Evolutionary conservation across 2,329 filamentous ascomycete species (phyloP).

Genomic region (Drechslera avenae): DNA sequence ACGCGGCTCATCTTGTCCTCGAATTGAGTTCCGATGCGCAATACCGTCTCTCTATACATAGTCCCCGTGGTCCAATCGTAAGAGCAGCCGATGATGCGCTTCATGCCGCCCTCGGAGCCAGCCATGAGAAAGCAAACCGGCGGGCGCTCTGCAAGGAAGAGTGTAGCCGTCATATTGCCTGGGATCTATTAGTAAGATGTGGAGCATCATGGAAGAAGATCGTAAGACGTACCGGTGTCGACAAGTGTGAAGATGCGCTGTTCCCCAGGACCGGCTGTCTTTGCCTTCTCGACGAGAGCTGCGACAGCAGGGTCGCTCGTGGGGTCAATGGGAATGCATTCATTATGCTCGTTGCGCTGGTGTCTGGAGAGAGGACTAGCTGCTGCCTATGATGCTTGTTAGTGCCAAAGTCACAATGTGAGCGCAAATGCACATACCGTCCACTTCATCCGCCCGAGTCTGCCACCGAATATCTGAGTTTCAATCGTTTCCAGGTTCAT

Average conservation of each 20-base stretch:
- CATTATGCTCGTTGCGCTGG: conserved; percentile 31
- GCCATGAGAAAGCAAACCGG: conserved; percentile 53
- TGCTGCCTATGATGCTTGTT: not conserved
- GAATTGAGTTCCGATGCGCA: conserved; percentile 50
- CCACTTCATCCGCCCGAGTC: conserved; percentile 47
- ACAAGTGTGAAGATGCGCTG: conserved; percentile 35
- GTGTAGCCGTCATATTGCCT: conserved; percentile 51
- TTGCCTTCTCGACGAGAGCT: conserved; percentile 29
- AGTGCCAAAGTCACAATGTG: not conserved
- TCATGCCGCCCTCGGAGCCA: conserved; percentile 55
- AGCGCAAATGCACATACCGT: conserved; percentile 23
- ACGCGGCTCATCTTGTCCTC: conserved; percentile 45
- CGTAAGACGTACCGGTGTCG: conserved; percentile 40
- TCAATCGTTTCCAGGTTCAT: conserved; percentile 49
- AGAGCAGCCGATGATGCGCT: conserved; percentile 53
- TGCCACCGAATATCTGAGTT: conserved; percentile 46
- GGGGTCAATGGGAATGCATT: conserved; percentile 44
- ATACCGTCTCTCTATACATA: conserved; percentile 52
- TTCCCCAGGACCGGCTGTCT: conserved; percentile 30
- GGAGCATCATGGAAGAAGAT: not conserved
- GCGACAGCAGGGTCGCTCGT: conserved; percentile 26
- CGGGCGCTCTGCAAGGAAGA: conserved; percentile 49
- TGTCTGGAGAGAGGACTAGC: conserved; percentile 44
- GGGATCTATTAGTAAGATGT: conserved; percentile 18
- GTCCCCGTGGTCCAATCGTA: conserved; percentile 53